These are phyloP conservation scores for Sanghuangporus sanghuang DNA, from an alignment of 1,284 basidiomycete species.

Conservation along the genomic window DNA sequence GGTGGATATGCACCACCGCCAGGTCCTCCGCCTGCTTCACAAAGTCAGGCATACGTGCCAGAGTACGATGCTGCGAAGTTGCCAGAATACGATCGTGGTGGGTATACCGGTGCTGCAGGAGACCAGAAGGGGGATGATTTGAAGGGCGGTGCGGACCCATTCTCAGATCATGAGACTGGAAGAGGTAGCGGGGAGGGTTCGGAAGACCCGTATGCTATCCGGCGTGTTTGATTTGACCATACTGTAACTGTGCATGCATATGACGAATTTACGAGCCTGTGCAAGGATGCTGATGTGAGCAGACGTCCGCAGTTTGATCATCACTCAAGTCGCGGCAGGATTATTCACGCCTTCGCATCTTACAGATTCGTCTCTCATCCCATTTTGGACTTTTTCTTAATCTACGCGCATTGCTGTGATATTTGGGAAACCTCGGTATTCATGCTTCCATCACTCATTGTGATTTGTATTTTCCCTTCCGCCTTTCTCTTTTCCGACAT, in stretches of 20 bases:
- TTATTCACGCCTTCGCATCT: neutral
- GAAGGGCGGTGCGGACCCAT: constrained; percentile 14
- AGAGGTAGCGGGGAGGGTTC: neutral
- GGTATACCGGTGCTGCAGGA: constrained; percentile 5
- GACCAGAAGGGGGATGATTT: constrained; percentile 13
- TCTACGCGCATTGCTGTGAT: neutral
- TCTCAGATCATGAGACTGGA: constrained; percentile 6
- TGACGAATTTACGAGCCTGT: no score
- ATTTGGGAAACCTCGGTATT: neutral
- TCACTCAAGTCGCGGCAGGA: neutral
- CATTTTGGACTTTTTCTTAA: neutral
- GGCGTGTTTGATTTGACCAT: neutral
- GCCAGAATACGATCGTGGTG: constrained; percentile 15
- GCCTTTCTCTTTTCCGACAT: constrained; percentile 6
- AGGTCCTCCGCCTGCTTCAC: constrained; percentile 38
- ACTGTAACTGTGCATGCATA: neutral
- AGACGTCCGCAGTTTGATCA: neutral
- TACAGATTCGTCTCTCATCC: neutral
- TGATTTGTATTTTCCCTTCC: neutral
- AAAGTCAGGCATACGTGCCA: constrained; percentile 6
- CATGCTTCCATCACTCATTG: neutral
- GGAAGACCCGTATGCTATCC: neutral
- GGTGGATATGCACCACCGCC: constrained; percentile 33
- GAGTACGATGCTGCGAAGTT: constrained; percentile 14
- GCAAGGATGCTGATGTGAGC: no score